phyloP scores from a whole-genome alignment of 345 rosid genomes.

The Pseudoturritis turrita region DNA sequence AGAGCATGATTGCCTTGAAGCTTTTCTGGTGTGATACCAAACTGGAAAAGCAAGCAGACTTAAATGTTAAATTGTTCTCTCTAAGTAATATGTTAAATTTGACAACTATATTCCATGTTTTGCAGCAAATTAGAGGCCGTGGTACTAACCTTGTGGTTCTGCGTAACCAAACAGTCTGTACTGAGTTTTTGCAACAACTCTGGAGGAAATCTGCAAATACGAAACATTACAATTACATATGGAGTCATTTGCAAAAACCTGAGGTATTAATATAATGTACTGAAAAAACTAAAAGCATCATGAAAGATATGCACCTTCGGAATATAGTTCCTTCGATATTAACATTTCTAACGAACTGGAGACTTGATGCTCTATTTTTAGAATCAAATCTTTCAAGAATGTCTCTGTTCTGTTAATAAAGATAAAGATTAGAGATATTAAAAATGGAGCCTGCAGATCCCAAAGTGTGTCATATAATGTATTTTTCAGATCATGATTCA shows the following conservation, averaged over 20 bases:
- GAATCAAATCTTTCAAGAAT: constrained; percentile 72
- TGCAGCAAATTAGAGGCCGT: neutral
- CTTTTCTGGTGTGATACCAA: constrained; percentile 64
- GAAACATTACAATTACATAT: neutral
- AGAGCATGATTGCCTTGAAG: constrained; percentile 45
- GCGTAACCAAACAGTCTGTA: constrained; percentile 87
- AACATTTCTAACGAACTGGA: constrained; percentile 52
- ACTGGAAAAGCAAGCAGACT: constrained; percentile 36
- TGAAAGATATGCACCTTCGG: constrained; percentile 54
- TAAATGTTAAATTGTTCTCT: neutral
- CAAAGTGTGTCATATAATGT: neutral
- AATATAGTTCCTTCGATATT: constrained; percentile 67
- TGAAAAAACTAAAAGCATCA: neutral
- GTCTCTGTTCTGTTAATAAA: constrained; percentile 54
- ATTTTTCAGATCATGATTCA: neutral
- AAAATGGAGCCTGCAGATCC: neutral
- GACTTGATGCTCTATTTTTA: constrained; percentile 71
- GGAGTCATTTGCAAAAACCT: neutral
- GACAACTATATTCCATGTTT: neutral
- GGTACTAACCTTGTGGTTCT: constrained; percentile 73
- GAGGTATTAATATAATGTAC: neutral
- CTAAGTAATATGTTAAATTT: neutral
- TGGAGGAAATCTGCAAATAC: constrained; percentile 55
- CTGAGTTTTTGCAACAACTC: constrained; percentile 58
- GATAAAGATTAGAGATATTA: neutral